Evolutionary conservation across 306 rosid species (phyloP), one percentile per base, ranked within the genome.

Genomic region (Canavalia ensiformis): DNA sequence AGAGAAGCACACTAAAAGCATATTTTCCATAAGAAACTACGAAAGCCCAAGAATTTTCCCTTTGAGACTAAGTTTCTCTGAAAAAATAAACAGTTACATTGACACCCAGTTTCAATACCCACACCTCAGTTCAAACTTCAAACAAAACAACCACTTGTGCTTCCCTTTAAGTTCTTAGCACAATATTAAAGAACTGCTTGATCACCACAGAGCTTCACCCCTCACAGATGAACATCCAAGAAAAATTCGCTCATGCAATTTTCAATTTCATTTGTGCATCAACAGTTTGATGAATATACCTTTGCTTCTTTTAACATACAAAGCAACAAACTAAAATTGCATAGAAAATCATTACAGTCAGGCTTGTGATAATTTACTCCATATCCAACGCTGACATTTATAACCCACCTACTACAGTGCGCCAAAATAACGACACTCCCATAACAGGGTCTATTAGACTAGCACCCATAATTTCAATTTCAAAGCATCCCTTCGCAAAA

Each of bases 91-190:
- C 9, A 49, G 1, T 0, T 44, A 33, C 44, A 10, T 30, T 42
- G n/a, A 18, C 68, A 62, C 67, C 9, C 13, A 72, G 9, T 18
- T 18, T 18, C 25, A 18, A 18, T 18, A 46, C 7, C 37, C 5
- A 71, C 28, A 47, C 0, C 42, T 18, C 78, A 64, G 69, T 39
- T 46, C 57, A 85, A 28, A 69, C 33, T 63, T 55, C 52, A 85
- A 35, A 70, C 28, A 81, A 67, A 74, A 79, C 52, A 47, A 18
- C 25, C 25, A 18, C 25, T 18, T 54, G 56, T 56, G 52, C 35
- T 73, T 45, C 75, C 2, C 18, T 9, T 62, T 57, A 68, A 37
- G 10, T 47, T 52, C 46, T 58, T 4, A 68, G 9, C 49, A 73
- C 39, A 42, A 73, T 64, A 13, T 44, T 49, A 59, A 60, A 80